Percentiles rank a stretch among this genome's conserved stretches.
phyloP scores from a whole-genome alignment of 495 filamentous ascomycete genomes.

The Xylaria acuta region DNA sequence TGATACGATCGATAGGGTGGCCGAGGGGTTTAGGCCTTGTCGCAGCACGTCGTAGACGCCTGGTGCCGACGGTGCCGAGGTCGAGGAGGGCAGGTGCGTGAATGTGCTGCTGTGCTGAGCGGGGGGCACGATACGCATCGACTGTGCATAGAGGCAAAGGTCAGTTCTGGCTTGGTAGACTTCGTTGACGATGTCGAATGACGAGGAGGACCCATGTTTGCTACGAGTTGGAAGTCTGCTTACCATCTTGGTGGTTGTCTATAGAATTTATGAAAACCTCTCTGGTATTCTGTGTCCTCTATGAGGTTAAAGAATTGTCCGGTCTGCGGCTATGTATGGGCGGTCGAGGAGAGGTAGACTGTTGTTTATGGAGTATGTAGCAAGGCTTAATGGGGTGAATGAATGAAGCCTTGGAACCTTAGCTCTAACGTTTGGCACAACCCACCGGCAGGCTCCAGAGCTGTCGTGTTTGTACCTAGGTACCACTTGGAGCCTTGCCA shows the following conservation, averaged over 20 bases:
- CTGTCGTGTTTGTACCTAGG: slow-evolving; percentile 30
- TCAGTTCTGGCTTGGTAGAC: slow-evolving; percentile 34
- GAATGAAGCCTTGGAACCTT: no score
- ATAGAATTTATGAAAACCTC: slow-evolving; percentile 24
- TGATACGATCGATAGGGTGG: slow-evolving; percentile 52
- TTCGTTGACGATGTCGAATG: slow-evolving; percentile 11
- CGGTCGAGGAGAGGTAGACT: not conserved
- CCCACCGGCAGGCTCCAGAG: slow-evolving; percentile 50
- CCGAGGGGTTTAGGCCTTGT: slow-evolving; percentile 68
- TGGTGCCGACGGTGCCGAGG: slow-evolving; percentile 83
- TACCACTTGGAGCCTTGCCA: slow-evolving; percentile 39
- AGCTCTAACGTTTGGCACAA: not conserved
- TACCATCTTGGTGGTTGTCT: slow-evolving; percentile 54
- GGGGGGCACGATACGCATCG: slow-evolving; percentile 85
- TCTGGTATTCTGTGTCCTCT: slow-evolving; percentile 15
- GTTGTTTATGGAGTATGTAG: slow-evolving; percentile 5
- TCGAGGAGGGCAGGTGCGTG: slow-evolving; percentile 61
- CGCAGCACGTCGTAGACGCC: slow-evolving; percentile 93
- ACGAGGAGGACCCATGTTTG: slow-evolving; percentile 21
- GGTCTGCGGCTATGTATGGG: not conserved
- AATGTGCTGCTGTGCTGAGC: slow-evolving; percentile 62
- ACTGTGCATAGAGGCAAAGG: slow-evolving; percentile 56
- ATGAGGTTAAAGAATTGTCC: not conserved
- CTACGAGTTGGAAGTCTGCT: slow-evolving; percentile 24
- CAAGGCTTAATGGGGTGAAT: not conserved